Conservation (phyloP, 2,329 filamentous ascomycete genomes). For the Exophiala dermatitidis region DNA sequence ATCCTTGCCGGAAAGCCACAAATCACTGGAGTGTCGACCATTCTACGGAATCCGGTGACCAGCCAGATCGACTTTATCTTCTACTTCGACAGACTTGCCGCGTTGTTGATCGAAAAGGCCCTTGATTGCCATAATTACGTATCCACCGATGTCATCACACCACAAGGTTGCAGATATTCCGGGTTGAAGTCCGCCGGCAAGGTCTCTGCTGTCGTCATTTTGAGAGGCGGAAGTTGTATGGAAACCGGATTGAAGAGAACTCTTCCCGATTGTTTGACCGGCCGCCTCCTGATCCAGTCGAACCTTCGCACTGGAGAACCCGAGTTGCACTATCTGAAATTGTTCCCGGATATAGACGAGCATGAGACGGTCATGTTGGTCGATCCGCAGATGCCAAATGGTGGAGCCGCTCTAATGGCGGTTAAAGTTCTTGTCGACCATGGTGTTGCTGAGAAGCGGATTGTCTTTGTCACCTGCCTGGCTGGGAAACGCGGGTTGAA, state of each 20-base stretch:
- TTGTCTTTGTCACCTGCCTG: slow-evolving; percentile 89
- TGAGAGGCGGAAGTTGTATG: slow-evolving; percentile 81
- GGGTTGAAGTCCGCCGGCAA: slow-evolving; percentile 66
- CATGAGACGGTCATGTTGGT: slow-evolving; percentile 79
- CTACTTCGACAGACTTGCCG: slow-evolving; percentile 85
- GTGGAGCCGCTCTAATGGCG: slow-evolving; percentile 81
- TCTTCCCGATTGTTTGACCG: slow-evolving; percentile 85
- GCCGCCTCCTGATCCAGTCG: slow-evolving; percentile 84
- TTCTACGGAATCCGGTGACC: slow-evolving; percentile 74
- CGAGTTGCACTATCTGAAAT: slow-evolving; percentile 79
- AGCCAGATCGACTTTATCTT: slow-evolving; percentile 88
- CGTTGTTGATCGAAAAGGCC: slow-evolving; percentile 74
- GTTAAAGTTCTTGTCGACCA: slow-evolving; percentile 94
- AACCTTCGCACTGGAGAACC: slow-evolving; percentile 79
- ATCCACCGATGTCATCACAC: slow-evolving; percentile 59
- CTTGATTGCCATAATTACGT: slow-evolving; percentile 69
- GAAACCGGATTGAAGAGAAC: slow-evolving; percentile 83
- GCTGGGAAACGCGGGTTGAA: slow-evolving; percentile 79
- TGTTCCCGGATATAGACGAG: slow-evolving; percentile 64
- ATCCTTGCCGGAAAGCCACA: slow-evolving; percentile 72
- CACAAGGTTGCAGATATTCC: slow-evolving; percentile 60
- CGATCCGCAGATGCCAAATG: slow-evolving; percentile 91
- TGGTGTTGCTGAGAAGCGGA: slow-evolving; percentile 73
- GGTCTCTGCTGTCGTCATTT: slow-evolving; percentile 76
- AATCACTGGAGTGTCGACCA: slow-evolving; percentile 79